Evolutionary conservation across 345 rosid species (phyloP).

Genomic region (Combretum micranthum): DNA sequence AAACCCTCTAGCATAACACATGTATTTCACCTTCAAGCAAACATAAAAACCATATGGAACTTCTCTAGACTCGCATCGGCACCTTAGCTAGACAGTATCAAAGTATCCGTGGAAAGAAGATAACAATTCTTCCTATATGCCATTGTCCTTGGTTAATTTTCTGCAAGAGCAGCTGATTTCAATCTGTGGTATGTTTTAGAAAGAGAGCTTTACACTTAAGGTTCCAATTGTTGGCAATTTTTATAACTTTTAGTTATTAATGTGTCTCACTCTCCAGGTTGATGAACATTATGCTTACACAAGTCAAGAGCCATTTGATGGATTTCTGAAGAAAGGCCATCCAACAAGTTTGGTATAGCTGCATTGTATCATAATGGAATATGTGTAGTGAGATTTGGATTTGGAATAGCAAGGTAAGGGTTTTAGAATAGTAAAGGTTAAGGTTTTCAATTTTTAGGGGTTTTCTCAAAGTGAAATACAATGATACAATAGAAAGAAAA

Average conservation of each 20-base stretch:
- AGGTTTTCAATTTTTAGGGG: too few relatives aligned
- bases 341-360: slow-evolving; percentile 46
- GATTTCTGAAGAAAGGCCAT: slow-evolving; percentile 47
- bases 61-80: too few relatives aligned
- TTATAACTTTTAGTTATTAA: not conserved
- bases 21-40: slow-evolving; percentile 4
- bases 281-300: slow-evolving; percentile 34
- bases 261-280: not conserved
- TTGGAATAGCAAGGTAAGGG: too few relatives aligned
- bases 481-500: too few relatives aligned
- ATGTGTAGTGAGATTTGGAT: too few relatives aligned
- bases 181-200: too few relatives aligned
- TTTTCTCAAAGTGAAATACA: too few relatives aligned
- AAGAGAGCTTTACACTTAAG: not conserved
- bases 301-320: slow-evolving; percentile 34
- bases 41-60: not conserved
- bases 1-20: not conserved
- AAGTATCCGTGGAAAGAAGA: not conserved
- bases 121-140: not conserved
- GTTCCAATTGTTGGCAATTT: not conserved
- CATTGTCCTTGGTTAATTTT: too few relatives aligned
- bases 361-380: too few relatives aligned
- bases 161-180: too few relatives aligned
- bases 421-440: too few relatives aligned
- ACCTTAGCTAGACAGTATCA: too few relatives aligned